phyloP scores from a whole-genome alignment of 805 yeast species.

The Kregervanrija pseudodelftensis region DNA sequence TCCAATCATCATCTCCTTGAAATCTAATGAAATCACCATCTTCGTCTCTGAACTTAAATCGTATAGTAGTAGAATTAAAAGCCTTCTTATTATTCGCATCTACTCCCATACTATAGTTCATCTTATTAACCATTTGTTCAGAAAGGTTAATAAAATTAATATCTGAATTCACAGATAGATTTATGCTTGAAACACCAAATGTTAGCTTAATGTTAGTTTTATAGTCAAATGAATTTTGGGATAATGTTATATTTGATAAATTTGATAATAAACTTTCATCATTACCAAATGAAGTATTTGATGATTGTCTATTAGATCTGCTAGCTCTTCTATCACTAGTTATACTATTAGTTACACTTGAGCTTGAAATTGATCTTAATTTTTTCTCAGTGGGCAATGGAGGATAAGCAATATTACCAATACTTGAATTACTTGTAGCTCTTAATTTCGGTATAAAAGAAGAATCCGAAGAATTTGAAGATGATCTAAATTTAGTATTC shows the following conservation, averaged over 20 bases:
- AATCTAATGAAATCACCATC: conserved; percentile 90
- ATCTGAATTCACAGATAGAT: conserved; percentile 48
- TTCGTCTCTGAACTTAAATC: conserved; percentile 82
- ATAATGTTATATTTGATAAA: conserved; percentile 13
- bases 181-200: conserved; percentile 47
- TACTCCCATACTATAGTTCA: conserved; percentile 47
- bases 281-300: conserved; percentile 4
- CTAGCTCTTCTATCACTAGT: conserved; percentile 1
- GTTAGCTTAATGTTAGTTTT: conserved; percentile 22
- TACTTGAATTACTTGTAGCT: conserved; percentile 21
- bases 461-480: conserved; percentile 19
- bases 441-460: conserved; percentile 20
- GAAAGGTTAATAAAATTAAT: conserved; percentile 21
- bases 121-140: conserved; percentile 41
- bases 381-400: conserved; percentile 23
- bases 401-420: conserved; percentile 15
- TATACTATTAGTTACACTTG: conserved; percentile 2
- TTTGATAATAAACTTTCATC: conserved; percentile 10
- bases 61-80: conserved; percentile 25
- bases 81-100: conserved; percentile 31
- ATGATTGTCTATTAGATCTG: conserved; percentile 2
- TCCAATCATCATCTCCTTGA: conserved; percentile 83
- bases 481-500: conserved; percentile 15
- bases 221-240: conserved; percentile 6
- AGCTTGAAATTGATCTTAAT: conserved; percentile 26